Conservation (phyloP, 208 protist genomes). For the Herpetomonas samuelpessoai region DNA sequence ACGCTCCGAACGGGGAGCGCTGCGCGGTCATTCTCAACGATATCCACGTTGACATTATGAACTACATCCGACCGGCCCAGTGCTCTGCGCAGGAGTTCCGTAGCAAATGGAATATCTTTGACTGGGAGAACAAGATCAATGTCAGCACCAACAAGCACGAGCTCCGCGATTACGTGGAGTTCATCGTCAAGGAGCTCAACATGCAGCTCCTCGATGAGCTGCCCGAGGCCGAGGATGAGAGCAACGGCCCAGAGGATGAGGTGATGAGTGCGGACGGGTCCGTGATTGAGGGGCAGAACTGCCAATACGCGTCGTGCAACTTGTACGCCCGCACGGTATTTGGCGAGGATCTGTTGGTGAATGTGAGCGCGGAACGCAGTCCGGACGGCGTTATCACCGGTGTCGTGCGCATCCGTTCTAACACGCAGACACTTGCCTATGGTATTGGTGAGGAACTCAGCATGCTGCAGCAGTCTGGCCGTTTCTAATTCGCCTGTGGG, state of each 20-base stretch:
- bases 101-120: slow-evolving; percentile 97
- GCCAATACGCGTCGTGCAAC: slow-evolving; percentile 96
- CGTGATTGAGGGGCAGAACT: slow-evolving; percentile 65
- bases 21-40: slow-evolving; percentile 95
- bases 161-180: slow-evolving; percentile 89
- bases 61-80: slow-evolving; percentile 95
- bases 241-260: slow-evolving; percentile 10
- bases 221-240: slow-evolving; percentile 8
- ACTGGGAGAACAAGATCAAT: slow-evolving; percentile 98
- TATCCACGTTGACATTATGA: slow-evolving; percentile 98
- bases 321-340: slow-evolving; percentile 97
- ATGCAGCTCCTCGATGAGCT: slow-evolving; percentile 86
- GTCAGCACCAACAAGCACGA: slow-evolving; percentile 84
- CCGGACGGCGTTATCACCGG: slow-evolving; percentile 88
- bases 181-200: slow-evolving; percentile 93
- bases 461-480: slow-evolving; percentile 41
- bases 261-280: slow-evolving; percentile 25
- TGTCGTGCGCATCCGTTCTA: slow-evolving; percentile 96
- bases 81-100: slow-evolving; percentile 93
- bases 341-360: slow-evolving; percentile 97
- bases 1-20: slow-evolving; percentile 81
- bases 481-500: slow-evolving; percentile 17
- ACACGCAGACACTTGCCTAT: slow-evolving; percentile 98
- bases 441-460: slow-evolving; percentile 97
- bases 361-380: slow-evolving; percentile 89